Percentiles rank a stretch among this genome's conserved stretches.
Evolutionary conservation across 768 basidiomycete species (phyloP).

Genomic region (Leccinum sublutescens): DNA sequence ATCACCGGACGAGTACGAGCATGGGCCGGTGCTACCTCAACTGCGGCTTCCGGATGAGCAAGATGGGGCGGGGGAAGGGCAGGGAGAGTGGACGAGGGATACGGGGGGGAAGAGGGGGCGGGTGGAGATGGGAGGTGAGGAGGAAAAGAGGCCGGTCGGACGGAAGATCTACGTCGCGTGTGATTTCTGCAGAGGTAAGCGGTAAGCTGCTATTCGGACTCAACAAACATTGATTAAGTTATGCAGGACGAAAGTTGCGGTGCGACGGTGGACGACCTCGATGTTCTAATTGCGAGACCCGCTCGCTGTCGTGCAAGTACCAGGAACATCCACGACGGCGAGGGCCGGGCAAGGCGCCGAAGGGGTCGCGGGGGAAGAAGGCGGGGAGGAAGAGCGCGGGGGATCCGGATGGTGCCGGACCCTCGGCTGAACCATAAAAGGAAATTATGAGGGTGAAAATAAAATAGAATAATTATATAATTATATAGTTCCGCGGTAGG

Average conservation of each 20-base stretch:
- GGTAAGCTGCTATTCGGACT: background rate
- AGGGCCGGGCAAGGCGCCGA: slow-evolving; percentile 74
- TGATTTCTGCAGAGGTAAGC: slow-evolving; percentile 73
- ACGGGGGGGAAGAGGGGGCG: slow-evolving; percentile 19
- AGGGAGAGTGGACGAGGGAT: slow-evolving; percentile 13
- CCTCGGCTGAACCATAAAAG: slow-evolving; percentile 27
- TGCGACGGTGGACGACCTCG: slow-evolving; percentile 67
- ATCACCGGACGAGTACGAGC: slow-evolving; percentile 16
- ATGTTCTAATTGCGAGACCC: slow-evolving; percentile 61
- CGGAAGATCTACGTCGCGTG: slow-evolving; percentile 55
- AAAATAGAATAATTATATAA: slow-evolving; percentile 20
- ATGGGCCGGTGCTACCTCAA: slow-evolving; percentile 28
- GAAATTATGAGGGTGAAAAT: slow-evolving; percentile 11
- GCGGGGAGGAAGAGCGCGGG: slow-evolving; percentile 26
- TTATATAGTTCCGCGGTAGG: slow-evolving; percentile 31
- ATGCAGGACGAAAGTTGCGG: slow-evolving; percentile 66
- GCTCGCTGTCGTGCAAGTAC: slow-evolving; percentile 54
- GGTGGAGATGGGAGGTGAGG: slow-evolving; percentile 12
- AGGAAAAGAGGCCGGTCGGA: slow-evolving; percentile 23
- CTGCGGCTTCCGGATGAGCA: slow-evolving; percentile 27
- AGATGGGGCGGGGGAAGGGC: slow-evolving; percentile 10
- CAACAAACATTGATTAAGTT: too few species aligned
- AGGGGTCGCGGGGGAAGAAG: slow-evolving; percentile 52
- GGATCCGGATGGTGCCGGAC: slow-evolving; percentile 27
- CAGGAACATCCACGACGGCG: slow-evolving; percentile 52